Base-by-base conservation (phyloP, 2,329 filamentous ascomycete genomes). In the Calonectria fujianensis region DNA sequence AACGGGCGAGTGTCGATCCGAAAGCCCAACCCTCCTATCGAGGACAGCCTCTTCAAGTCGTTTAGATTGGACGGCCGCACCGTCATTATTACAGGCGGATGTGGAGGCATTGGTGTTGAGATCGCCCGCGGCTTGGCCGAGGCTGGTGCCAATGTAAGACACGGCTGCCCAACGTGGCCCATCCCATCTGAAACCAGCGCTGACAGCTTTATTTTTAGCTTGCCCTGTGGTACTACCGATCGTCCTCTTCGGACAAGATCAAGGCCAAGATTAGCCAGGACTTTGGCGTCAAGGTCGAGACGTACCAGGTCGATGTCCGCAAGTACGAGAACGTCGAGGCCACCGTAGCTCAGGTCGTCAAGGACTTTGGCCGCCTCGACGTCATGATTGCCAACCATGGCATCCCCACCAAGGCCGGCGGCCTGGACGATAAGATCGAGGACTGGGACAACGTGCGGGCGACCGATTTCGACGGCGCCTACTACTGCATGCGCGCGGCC, bases 381-480 rank as follows among this genome's bases (percentile, higher is more conserved):
- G 79, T 84, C 31, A 82, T 84, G 74, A 81, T 84, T 41, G 83
- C 83, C 67, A 85, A 85, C 70, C 83, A 83, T 24, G 83, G 83
- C 18, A 79, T 84, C 54, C 82, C 83, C 20, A 79, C 81, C 48
- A 83, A 84, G 69, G 80, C 82, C 2, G 81, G 82, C 2, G 82
- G 79, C 5, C 77, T 84, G 14, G 82, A 84, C 29, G 82, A 82
- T 73, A 72, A 69, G 18, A 67, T 83, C 1, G 77, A 82, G 70
- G 80, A 83, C 74, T 84, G 81, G 72, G 74, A 82, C 31, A 76
- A 77, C 18, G 81, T 84, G 45, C 81, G 80, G 10, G 80, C 77
- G 14, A 75, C 81, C 32, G 83, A 84, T 74, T 83, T 83, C 61
- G 82, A 83, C 52, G 82, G 82, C n/a, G 80, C 81, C 18, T 83